phyloP scores from a whole-genome alignment of 1,139 yeast genomes.

The Nakaseomyces sp. region DNA sequence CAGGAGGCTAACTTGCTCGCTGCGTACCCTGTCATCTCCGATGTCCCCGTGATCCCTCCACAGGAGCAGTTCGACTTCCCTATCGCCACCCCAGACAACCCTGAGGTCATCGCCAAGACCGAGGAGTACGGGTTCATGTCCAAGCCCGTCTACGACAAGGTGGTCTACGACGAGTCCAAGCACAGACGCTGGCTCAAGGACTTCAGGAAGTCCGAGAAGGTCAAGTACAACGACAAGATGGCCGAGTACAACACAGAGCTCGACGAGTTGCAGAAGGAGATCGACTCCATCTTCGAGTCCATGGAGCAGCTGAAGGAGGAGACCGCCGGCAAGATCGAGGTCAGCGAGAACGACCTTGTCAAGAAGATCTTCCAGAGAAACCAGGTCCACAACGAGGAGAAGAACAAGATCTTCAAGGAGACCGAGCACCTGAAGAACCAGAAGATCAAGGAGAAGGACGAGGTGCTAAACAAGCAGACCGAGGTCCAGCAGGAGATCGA shows the following conservation, averaged over 20 bases:
- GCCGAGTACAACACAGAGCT: constrained; percentile 19
- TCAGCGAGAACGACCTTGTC: constrained; percentile 20
- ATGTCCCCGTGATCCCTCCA: constrained; percentile 2
- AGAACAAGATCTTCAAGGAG: constrained; percentile 22
- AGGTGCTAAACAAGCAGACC: constrained; percentile 14
- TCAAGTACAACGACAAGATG: constrained; percentile 12
- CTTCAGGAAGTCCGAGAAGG: constrained; percentile 12
- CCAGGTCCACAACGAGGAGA: constrained; percentile 17
- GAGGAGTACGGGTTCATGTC: constrained; percentile 24
- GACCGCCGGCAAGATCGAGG: constrained; percentile 21
- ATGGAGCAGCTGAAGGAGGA: constrained; percentile 23
- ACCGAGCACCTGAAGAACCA: constrained; percentile 23
- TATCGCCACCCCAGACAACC: constrained; percentile 27
- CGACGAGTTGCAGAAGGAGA: constrained; percentile 16
- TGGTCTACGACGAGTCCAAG: constrained; percentile 19
- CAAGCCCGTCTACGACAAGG: constrained; percentile 26
- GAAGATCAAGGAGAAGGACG: constrained; percentile 20
- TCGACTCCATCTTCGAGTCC: constrained; percentile 16
- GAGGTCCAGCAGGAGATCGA: constrained; percentile 24
- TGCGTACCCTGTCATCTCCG: neutral
- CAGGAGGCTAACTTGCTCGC: neutral
- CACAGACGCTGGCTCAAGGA: constrained; percentile 19
- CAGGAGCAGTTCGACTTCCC: constrained; percentile 13
- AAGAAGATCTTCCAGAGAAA: constrained; percentile 21
- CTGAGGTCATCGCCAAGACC: constrained; percentile 24